Evolutionary conservation across 2,329 filamentous ascomycete species (phyloP).

Genomic region (Lachnum nothofagi): DNA sequence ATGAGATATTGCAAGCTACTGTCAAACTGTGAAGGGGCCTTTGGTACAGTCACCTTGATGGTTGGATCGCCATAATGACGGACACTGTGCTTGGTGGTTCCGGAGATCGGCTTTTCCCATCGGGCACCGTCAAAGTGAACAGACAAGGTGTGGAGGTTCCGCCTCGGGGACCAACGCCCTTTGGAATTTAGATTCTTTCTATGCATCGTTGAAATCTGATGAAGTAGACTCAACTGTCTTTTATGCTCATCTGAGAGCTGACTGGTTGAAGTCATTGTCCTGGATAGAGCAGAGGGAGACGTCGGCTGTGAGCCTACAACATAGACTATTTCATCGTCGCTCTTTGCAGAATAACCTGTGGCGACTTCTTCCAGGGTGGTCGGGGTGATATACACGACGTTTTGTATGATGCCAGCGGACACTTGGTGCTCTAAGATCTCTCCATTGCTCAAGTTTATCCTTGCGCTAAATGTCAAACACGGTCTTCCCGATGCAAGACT

Average conservation of each 20-base stretch:
- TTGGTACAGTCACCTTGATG: constrained; percentile 20
- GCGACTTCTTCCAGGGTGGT: constrained; percentile 40
- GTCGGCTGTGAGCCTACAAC: constrained; percentile 12
- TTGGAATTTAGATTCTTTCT: constrained; percentile 10
- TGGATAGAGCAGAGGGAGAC: constrained; percentile 29
- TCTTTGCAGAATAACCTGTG: neutral
- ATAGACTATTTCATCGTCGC: constrained; percentile 1
- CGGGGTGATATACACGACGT: constrained; percentile 55
- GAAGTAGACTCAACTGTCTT: constrained; percentile 44
- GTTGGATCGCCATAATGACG: constrained; percentile 23
- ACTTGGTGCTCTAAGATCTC: constrained; percentile 51
- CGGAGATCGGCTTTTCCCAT: neutral
- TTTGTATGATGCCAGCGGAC: constrained; percentile 47
- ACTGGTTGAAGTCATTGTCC: constrained; percentile 38
- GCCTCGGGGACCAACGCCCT: constrained; percentile 7
- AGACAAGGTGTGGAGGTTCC: constrained; percentile 3
- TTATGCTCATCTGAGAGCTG: constrained; percentile 42
- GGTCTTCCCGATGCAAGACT: constrained; percentile 50
- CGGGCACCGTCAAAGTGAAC: constrained; percentile 15
- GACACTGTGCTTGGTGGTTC: neutral
- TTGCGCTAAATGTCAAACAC: constrained; percentile 58
- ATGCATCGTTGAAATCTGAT: constrained; percentile 42
- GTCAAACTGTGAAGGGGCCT: neutral
- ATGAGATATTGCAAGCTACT: constrained; percentile 41
- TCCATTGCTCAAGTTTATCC: constrained; percentile 49